Conservation (phyloP, 306 rosid species). For the Citrullus colocynthis region DNA sequence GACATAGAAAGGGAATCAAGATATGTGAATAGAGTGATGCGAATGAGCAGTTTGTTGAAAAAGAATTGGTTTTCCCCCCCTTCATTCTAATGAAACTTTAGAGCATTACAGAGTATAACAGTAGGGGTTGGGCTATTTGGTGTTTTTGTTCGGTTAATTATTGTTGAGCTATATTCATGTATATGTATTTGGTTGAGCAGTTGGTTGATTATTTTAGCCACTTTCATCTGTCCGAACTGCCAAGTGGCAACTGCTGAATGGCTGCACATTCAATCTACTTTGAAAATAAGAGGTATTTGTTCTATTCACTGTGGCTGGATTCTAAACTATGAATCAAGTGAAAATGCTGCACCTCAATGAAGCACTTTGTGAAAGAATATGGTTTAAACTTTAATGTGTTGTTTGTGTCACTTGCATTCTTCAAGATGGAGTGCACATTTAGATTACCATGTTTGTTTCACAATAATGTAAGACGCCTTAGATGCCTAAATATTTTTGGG, state of each 20-base stretch:
- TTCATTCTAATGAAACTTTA: background rate
- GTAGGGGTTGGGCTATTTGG: background rate
- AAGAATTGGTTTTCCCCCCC: too few species aligned
- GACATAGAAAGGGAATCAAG: background rate
- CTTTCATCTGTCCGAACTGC: background rate
- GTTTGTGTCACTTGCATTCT: too few species aligned
- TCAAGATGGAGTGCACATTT: too few species aligned
- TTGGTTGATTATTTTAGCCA: background rate
- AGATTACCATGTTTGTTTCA: too few species aligned
- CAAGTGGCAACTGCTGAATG: background rate
- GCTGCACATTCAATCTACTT: background rate
- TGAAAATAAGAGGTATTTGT: background rate
- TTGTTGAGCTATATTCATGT: too few species aligned
- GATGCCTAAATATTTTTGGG: too few species aligned
- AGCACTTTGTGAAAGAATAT: too few species aligned
- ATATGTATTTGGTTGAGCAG: background rate
- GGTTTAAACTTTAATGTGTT: too few species aligned
- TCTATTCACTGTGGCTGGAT: background rate
- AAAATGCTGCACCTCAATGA: background rate
- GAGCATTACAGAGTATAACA: background rate
- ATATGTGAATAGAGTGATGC: background rate
- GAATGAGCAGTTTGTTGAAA: background rate
- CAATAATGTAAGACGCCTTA: too few species aligned
- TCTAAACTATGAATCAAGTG: background rate
- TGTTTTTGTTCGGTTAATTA: too few species aligned